phyloP scores from a whole-genome alignment of 306 rosid genomes.

The Hylodesmum podocarpum region DNA sequence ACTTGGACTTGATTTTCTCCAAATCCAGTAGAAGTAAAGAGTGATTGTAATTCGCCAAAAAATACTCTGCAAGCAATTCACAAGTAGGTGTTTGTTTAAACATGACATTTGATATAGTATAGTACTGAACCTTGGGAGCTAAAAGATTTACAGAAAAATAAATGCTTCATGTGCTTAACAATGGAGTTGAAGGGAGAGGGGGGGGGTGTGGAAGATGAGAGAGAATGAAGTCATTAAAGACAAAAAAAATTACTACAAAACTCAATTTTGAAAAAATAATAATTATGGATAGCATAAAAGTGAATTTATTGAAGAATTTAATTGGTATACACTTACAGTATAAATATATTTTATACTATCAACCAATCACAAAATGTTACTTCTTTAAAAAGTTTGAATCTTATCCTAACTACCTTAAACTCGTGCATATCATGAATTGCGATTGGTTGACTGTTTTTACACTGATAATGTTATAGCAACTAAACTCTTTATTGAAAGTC shows the following conservation, averaged over 20 bases:
- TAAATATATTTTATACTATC: no score
- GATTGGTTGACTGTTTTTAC: no score
- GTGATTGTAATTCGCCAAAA: conserved; percentile 61
- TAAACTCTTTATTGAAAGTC: not conserved
- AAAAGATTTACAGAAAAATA: conserved; percentile 16
- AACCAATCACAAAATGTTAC: no score
- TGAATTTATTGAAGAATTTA: not conserved
- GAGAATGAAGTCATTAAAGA: not conserved
- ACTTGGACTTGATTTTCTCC: conserved; percentile 65
- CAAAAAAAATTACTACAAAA: not conserved
- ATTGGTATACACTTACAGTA: no score
- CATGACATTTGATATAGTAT: not conserved
- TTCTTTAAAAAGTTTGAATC: no score
- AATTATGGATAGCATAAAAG: not conserved
- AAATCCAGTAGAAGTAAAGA: conserved; percentile 50
- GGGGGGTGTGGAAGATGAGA: not conserved
- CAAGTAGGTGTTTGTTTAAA: conserved; percentile 13
- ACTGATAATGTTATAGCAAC: no score
- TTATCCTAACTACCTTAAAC: no score
- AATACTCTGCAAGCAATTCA: conserved; percentile 61
- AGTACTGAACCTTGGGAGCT: conserved; percentile 14
- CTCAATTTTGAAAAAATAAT: not conserved
- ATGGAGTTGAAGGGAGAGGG: not conserved
- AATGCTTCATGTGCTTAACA: conserved; percentile 15
- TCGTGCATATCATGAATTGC: no score